Evolutionary conservation across 768 basidiomycete genomes (phyloP).

Genomic region (Lactifluus rugatus): DNA sequence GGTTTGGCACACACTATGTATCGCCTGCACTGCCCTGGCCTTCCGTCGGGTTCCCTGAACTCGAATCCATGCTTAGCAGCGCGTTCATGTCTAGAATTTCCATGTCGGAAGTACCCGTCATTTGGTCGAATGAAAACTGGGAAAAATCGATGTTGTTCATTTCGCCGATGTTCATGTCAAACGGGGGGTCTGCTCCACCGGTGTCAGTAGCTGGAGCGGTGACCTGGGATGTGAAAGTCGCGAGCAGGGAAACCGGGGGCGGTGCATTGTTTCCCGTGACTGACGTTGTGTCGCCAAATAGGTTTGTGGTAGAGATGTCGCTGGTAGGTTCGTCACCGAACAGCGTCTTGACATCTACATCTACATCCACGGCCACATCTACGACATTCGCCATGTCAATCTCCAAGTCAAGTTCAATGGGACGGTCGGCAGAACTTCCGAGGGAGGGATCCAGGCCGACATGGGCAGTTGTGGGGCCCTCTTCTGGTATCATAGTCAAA

Average conservation of each 20-base stretch:
- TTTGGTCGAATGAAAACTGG: slow-evolving; percentile 5
- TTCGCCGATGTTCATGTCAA: slow-evolving; percentile 34
- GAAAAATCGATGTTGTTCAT: slow-evolving; percentile 1
- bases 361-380: slow-evolving; percentile 29
- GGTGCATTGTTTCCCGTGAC: slow-evolving; percentile 2
- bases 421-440: slow-evolving; percentile 67
- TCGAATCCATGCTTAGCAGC: slow-evolving; percentile 5
- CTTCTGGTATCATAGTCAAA: slow-evolving; percentile 30
- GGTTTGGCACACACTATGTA: not conserved
- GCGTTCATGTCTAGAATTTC: slow-evolving; percentile 19
- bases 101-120: slow-evolving; percentile 31
- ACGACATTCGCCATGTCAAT: slow-evolving; percentile 40
- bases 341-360: slow-evolving; percentile 26
- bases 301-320: slow-evolving; percentile 17
- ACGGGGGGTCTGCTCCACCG: slow-evolving; percentile 24
- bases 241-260: slow-evolving; percentile 19
- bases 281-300: slow-evolving; percentile 19
- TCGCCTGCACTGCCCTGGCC: slow-evolving; percentile 7
- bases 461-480: slow-evolving; percentile 25
- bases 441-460: slow-evolving; percentile 29
- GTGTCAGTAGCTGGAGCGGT: slow-evolving; percentile 15
- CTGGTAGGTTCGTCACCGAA: slow-evolving; percentile 40
- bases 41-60: slow-evolving; percentile 1
- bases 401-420: slow-evolving; percentile 73
- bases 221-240: slow-evolving; percentile 5